Evolutionary conservation across 1,284 basidiomycete species (phyloP).

Genomic region (Cryptococcus wingfieldii): DNA sequence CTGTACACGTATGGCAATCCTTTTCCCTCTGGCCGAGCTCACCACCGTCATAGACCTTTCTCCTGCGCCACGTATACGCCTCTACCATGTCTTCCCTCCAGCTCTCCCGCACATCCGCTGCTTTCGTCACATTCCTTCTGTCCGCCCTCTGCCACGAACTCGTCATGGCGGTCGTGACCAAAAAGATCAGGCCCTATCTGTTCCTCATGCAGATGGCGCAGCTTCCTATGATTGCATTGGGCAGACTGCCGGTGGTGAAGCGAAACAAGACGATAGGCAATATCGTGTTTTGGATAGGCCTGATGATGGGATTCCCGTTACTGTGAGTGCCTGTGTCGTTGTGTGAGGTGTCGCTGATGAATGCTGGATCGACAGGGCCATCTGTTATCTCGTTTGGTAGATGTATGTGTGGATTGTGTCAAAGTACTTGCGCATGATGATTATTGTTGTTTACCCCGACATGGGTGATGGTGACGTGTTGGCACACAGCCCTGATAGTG

Average conservation of each 20-base stretch:
- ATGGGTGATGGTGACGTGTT: background rate
- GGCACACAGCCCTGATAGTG: background rate
- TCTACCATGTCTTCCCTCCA: constrained; percentile 74
- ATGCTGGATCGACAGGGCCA: constrained; percentile 6
- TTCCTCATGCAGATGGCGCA: constrained; percentile 63
- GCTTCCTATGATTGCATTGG: constrained; percentile 81
- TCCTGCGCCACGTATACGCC: constrained; percentile 90
- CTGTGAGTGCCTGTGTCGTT: constrained; percentile 62
- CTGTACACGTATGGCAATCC: constrained; percentile 43
- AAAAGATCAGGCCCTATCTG: constrained; percentile 63
- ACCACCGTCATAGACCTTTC: constrained; percentile 66
- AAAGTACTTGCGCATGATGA: background rate
- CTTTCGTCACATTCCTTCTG: constrained; percentile 86
- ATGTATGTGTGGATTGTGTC: background rate
- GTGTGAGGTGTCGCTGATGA: background rate
- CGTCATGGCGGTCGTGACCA: constrained; percentile 92
- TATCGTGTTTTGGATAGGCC: constrained; percentile 86
- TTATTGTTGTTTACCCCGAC: background rate
- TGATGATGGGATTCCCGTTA: constrained; percentile 79
- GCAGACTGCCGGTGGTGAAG: constrained; percentile 69
- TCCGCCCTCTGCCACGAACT: constrained; percentile 87
- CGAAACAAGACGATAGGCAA: constrained; percentile 67
- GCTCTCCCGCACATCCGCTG: constrained; percentile 70
- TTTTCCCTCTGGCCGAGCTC: background rate
- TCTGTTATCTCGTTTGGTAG: constrained; percentile 20